Evolutionary conservation across 2,329 filamentous ascomycete genomes (phyloP), one percentile per base, ranked within the genome.

Genomic region (Ceratocystis colombiana): DNA sequence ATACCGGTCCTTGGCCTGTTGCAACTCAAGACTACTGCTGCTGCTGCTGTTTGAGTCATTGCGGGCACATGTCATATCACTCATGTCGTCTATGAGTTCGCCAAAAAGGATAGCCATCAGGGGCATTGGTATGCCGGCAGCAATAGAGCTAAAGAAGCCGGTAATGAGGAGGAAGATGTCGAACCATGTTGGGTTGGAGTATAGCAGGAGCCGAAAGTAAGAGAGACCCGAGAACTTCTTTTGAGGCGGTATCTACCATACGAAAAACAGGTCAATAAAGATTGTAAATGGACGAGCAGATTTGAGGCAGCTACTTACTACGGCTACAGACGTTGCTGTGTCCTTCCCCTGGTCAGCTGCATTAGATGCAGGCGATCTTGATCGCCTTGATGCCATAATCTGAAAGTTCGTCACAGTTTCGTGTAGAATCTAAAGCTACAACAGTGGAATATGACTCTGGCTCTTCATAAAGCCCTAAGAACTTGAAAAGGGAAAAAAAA

Each of bases 101-200:
- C 84, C 83, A 70, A 87, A 87, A 64, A 87, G 76, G 68, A 87
- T 82, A 64, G 82, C 84, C 71, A 87, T 81, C 22, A 87, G 75
- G 15, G 84, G 84, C 66, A 86, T 84, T 0, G 84, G 84, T 3
- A 84, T 78, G 61, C 84, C 84, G n/a, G 84, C 80, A 30, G 78
- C 82, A 57, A 82, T 80, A 64, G 83, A 79, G 65, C 76, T 75
- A 53, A 78, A 55, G 45, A 73, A 75, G 53, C 78, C 79, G 30
- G 75, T 70, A 17, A 76, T 12, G 48, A 81, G 73, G 61, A 81
- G 74, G n/a, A 73, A 59, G 67, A 77, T 72, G 68, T 80, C 79
- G 67, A 77, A 68, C 71, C 74, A 75, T 70, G 74, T 75, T 25
- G 79, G 79, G 59, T 79, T 73, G 66, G 76, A 78, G 67, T 78